These are phyloP conservation scores for Bacidia rubella DNA, from an alignment of 495 filamentous ascomycete genomes.

Conservation along the genomic window DNA sequence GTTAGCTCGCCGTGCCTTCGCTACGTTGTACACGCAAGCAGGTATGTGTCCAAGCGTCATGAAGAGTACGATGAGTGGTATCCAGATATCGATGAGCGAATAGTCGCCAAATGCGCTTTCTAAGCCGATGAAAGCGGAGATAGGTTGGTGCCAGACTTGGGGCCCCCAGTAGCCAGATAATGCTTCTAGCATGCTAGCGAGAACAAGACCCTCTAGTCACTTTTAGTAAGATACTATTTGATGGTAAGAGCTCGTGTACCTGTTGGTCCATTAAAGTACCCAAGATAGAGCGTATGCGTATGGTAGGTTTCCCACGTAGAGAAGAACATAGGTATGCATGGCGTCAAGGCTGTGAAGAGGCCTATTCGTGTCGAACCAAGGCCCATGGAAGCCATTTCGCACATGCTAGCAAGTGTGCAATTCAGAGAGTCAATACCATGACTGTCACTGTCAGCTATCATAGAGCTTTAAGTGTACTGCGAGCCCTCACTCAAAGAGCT, in stretches of 20 bases:
- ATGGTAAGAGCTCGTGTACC: constrained; percentile 19
- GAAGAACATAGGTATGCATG: constrained; percentile 96
- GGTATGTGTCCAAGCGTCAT: constrained; percentile 77
- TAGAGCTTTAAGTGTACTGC: no score
- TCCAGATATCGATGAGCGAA: constrained; percentile 77
- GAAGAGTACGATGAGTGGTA: constrained; percentile 54
- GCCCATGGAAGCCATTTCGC: constrained; percentile 85
- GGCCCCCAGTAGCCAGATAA: constrained; percentile 79
- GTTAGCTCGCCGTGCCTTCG: constrained; percentile 55
- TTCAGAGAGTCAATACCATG: constrained; percentile 97
- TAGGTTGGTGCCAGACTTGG: constrained; percentile 66
- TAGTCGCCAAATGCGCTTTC: constrained; percentile 46
- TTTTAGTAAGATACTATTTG: constrained; percentile 5
- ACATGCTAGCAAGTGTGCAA: constrained; percentile 79
- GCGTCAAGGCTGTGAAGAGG: constrained; percentile 80
- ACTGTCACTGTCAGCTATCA: constrained; percentile 26
- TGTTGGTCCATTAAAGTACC: constrained; percentile 93
- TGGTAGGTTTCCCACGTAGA: constrained; percentile 99
- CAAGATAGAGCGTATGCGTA: constrained; percentile 92
- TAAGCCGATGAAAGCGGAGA: constrained; percentile 50
- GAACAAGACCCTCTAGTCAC: constrained; percentile 64
- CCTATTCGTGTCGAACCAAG: constrained; percentile 68
- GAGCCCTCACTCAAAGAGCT: constrained; percentile 72
- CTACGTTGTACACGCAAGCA: constrained; percentile 64
- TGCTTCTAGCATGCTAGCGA: constrained; percentile 76